phyloP scores from a whole-genome alignment of 2,329 filamentous ascomycete genomes.

The Alternaria atra region DNA sequence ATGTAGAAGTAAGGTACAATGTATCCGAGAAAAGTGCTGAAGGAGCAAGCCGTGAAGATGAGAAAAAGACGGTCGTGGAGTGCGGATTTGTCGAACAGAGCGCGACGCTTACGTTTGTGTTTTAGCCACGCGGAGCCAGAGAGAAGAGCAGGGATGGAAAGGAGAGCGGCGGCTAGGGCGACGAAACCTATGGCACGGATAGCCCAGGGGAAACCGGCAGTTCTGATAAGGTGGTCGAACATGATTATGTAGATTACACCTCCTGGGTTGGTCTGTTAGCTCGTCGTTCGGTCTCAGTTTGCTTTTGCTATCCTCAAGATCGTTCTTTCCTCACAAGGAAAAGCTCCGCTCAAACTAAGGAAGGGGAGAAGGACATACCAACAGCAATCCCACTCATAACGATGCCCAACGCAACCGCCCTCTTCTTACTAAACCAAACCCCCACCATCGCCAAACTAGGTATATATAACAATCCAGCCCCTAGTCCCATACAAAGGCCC shows the following conservation, averaged over 20 bases:
- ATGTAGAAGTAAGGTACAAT: conserved; percentile 52
- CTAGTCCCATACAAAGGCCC: conserved; percentile 59
- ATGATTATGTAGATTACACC: conserved; percentile 50
- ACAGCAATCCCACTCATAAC: conserved; percentile 52
- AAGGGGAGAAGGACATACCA: conserved; percentile 30
- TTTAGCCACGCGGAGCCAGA: conserved; percentile 40
- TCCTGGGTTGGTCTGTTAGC: conserved; percentile 32
- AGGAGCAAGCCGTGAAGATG: conserved; percentile 47
- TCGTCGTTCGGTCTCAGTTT: neutral
- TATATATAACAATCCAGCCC: conserved; percentile 49
- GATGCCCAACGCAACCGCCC: conserved; percentile 47
- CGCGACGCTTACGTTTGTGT: conserved; percentile 41
- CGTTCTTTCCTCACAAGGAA: neutral
- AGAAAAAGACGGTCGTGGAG: conserved; percentile 47
- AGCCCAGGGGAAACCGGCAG: conserved; percentile 47
- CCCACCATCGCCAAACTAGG: conserved; percentile 50
- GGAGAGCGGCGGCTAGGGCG: conserved; percentile 38
- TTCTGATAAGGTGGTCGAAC: conserved; percentile 42
- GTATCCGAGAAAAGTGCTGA: conserved; percentile 49
- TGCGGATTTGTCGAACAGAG: conserved; percentile 46
- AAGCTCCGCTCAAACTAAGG: neutral
- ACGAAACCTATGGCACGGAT: conserved; percentile 49
- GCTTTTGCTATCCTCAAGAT: neutral
- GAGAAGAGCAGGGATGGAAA: conserved; percentile 49
- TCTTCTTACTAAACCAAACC: conserved; percentile 47